Evolutionary conservation across 768 basidiomycete species (phyloP).

Genomic region (Pleurotus platypus): DNA sequence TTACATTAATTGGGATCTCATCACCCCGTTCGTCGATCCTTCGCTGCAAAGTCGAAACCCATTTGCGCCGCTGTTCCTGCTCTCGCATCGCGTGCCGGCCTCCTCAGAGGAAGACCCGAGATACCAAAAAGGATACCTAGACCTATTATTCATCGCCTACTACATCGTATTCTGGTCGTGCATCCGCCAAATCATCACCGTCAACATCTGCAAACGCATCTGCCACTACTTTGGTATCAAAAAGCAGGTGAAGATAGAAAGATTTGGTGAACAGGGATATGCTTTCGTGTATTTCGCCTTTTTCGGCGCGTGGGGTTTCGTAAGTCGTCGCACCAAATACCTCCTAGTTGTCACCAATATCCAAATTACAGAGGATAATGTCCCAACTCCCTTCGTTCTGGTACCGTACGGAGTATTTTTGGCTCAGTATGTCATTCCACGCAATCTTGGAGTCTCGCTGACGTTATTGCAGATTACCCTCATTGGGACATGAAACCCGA

Average conservation of each 20-base stretch:
- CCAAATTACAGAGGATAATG: conserved; percentile 70
- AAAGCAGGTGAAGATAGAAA: conserved; percentile 60
- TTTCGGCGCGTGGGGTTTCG: conserved; percentile 74
- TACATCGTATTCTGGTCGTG: conserved; percentile 89
- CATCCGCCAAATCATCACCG: conserved; percentile 69
- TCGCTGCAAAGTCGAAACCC: conserved; percentile 56
- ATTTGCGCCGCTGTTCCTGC: conserved; percentile 65
- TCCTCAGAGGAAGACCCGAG: conserved; percentile 52
- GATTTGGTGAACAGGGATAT: conserved; percentile 93
- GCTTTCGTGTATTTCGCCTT: conserved; percentile 75
- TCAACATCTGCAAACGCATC: conserved; percentile 62
- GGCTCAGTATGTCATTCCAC: conserved; percentile 54
- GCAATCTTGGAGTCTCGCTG: not conserved
- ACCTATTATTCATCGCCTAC: conserved; percentile 77
- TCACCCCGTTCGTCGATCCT: conserved; percentile 40
- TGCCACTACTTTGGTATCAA: conserved; percentile 71
- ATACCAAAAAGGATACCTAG: conserved; percentile 71
- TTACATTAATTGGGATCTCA: conserved; percentile 61
- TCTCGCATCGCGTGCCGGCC: conserved; percentile 59
- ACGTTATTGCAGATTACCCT: conserved; percentile 63
- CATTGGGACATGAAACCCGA: conserved; percentile 83
- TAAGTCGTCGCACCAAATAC: conserved; percentile 35
- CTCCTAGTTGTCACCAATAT: conserved; percentile 3
- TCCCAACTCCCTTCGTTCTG: conserved; percentile 76
- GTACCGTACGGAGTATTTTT: conserved; percentile 81